A percentile compares a stretch with the other conserved stretches of the same genome.
Conservation (phyloP, 2,329 filamentous ascomycete genomes). For the Exophiala spinifera region DNA sequence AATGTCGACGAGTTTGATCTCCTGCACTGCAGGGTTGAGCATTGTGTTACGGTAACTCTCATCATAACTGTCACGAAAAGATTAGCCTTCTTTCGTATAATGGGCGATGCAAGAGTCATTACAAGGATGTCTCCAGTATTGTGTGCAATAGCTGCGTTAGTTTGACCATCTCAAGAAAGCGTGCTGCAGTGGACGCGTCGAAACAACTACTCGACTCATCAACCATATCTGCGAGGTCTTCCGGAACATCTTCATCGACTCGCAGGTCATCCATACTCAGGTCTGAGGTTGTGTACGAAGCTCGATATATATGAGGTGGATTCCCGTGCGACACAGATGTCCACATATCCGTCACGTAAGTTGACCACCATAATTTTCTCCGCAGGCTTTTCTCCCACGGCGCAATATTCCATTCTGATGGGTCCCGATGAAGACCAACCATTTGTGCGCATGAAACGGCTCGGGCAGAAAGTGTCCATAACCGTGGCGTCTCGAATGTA, state of each 20-base stretch:
- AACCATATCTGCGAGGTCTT: slow-evolving; percentile 37
- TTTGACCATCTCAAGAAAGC: slow-evolving; percentile 36
- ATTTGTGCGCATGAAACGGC: slow-evolving; percentile 47
- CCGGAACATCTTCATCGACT: slow-evolving; percentile 43
- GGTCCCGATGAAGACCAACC: slow-evolving; percentile 47
- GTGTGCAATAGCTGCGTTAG: slow-evolving; percentile 21
- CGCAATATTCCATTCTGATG: slow-evolving; percentile 43
- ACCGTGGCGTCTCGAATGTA: slow-evolving; percentile 47
- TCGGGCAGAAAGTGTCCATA: slow-evolving; percentile 46
- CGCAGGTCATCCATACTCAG: slow-evolving; percentile 44
- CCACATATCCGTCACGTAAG: slow-evolving; percentile 45
- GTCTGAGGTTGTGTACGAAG: slow-evolving; percentile 42
- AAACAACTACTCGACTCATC: slow-evolving; percentile 35
- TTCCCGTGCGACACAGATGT: slow-evolving; percentile 48
- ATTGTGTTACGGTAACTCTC: slow-evolving; percentile 10
- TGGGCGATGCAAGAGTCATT: background rate
- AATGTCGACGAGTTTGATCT: slow-evolving; percentile 17
- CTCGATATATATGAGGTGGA: slow-evolving; percentile 44
- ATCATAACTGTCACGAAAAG: slow-evolving; percentile 6
- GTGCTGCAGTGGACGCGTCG: slow-evolving; percentile 37
- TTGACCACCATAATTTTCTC: slow-evolving; percentile 49
- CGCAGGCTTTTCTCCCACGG: slow-evolving; percentile 41
- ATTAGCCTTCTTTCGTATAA: background rate
- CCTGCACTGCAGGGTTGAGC: slow-evolving; percentile 9
- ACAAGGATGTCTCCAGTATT: slow-evolving; percentile 22